Percentiles rank a stretch among this genome's conserved stretches.
These are phyloP conservation scores for Dictyostelium citrinum DNA, from an alignment of 78 protist species.

Conservation along the genomic window DNA sequence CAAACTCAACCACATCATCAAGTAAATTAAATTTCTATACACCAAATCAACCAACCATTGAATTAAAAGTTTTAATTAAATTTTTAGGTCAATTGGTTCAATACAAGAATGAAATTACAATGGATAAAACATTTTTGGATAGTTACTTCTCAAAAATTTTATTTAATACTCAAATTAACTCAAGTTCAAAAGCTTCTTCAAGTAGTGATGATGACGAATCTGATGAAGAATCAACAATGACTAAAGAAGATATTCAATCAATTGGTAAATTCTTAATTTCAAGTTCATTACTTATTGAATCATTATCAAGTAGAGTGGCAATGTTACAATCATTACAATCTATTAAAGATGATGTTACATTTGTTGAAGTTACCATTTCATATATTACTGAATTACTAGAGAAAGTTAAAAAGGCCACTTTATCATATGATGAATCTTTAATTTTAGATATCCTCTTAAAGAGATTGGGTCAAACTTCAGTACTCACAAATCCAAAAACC, in stretches of 20 bases:
- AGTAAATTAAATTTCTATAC: not conserved
- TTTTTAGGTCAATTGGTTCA: not conserved
- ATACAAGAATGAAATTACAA: conserved; percentile 13
- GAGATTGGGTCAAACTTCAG: not conserved
- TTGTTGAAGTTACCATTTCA: not conserved
- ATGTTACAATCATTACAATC: not conserved
- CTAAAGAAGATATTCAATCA: not conserved
- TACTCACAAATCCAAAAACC: not conserved
- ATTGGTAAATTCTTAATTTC: conserved; percentile 1
- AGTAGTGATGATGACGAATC: not conserved
- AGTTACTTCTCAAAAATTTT: not conserved
- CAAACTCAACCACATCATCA: not conserved
- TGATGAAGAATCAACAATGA: not conserved
- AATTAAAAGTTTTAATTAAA: not conserved
- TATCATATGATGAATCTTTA: not conserved
- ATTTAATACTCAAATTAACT: not conserved
- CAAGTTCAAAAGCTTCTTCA: not conserved
- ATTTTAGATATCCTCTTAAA: not conserved
- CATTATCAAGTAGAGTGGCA: not conserved
- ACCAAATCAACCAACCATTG: not conserved
- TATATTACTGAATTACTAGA: not conserved
- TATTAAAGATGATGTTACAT: not conserved
- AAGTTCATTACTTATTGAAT: not conserved
- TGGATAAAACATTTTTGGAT: conserved; percentile 1
- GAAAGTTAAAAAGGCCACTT: not conserved